Percentiles rank a stretch among this genome's conserved stretches.
phyloP scores from a whole-genome alignment of 148 eudicot species.

The Tetragonia tetragonoides region DNA sequence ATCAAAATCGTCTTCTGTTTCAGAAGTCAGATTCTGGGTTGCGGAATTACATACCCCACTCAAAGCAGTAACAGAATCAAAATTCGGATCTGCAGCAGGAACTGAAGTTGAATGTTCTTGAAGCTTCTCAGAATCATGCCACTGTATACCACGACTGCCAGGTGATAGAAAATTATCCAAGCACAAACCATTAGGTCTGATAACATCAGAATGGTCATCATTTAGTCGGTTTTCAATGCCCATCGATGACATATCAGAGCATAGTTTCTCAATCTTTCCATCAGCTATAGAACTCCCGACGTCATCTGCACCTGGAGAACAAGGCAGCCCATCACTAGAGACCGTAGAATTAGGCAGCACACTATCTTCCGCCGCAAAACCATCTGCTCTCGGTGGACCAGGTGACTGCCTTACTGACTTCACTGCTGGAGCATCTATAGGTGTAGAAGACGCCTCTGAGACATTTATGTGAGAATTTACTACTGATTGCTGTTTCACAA shows the following conservation, averaged over 20 bases:
- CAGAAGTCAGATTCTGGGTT: slow-evolving; percentile 36
- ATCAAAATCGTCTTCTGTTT: slow-evolving; percentile 55
- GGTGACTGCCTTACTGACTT: slow-evolving; percentile 29
- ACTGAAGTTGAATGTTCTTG: slow-evolving; percentile 34
- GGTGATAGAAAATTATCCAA: slow-evolving; percentile 31
- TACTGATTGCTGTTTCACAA: slow-evolving; percentile 28
- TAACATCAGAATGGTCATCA: slow-evolving; percentile 29
- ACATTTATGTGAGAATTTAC: slow-evolving; percentile 25
- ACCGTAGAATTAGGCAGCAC: slow-evolving; percentile 17
- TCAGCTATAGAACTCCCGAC: slow-evolving; percentile 26
- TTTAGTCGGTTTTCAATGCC: slow-evolving; percentile 29
- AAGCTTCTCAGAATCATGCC: slow-evolving; percentile 30
- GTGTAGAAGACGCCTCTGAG: slow-evolving; percentile 34
- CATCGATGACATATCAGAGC: slow-evolving; percentile 42
- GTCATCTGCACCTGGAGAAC: slow-evolving; percentile 27
- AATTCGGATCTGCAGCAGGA: slow-evolving; percentile 29
- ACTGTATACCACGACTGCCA: slow-evolving; percentile 26
- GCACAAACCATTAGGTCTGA: slow-evolving; percentile 29
- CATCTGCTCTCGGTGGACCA: slow-evolving; percentile 22
- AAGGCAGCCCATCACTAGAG: slow-evolving; percentile 28
- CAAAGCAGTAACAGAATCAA: slow-evolving; percentile 22
- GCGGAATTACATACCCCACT: slow-evolving; percentile 31
- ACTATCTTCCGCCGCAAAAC: slow-evolving; percentile 19
- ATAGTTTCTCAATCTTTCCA: slow-evolving; percentile 32
- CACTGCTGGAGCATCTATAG: slow-evolving; percentile 25